Evolutionary conservation across 352 stramenopile species (phyloP).

Genomic region (Phytophthora hybrid): DNA sequence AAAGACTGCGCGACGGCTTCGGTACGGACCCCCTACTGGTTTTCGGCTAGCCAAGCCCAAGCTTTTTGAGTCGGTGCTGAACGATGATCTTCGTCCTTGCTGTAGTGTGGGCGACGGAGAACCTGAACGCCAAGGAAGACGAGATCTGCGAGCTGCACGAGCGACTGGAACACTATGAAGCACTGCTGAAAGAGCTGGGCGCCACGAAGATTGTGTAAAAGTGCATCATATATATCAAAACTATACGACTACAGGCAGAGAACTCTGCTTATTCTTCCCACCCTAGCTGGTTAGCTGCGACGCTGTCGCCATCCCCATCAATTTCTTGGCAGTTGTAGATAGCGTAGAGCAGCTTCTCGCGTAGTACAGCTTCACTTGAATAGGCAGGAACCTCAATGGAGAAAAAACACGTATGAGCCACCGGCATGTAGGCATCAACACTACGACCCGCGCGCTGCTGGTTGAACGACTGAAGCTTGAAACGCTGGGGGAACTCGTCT

Average conservation of each 20-base stretch:
- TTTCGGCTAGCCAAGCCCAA: conserved; percentile 14
- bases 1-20: conserved; percentile 32
- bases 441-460: conserved; percentile 54
- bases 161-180: conserved; percentile 30
- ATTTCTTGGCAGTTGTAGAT: conserved; percentile 96
- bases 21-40: conserved; percentile 25
- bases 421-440: conserved; percentile 92
- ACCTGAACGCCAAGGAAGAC: conserved; percentile 37
- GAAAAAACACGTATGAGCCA: conserved; percentile 99
- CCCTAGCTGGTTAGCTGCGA: conserved; percentile 81
- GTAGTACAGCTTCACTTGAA: conserved; percentile 78
- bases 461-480: conserved; percentile 93
- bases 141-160: conserved; percentile 42
- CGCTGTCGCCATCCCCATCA: conserved; percentile 86
- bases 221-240: conserved; percentile 33
- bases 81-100: conserved; percentile 19
- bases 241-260: neutral
- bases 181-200: conserved; percentile 18
- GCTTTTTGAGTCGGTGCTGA: neutral
- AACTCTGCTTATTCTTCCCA: conserved; percentile 69
- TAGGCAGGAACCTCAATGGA: conserved; percentile 96
- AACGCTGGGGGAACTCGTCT: conserved; percentile 89
- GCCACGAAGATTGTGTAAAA: conserved; percentile 28
- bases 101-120: conserved; percentile 41
- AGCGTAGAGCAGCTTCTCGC: conserved; percentile 88